Base-by-base conservation (phyloP, 306 rosid genomes). In the Morella rubra region DNA sequence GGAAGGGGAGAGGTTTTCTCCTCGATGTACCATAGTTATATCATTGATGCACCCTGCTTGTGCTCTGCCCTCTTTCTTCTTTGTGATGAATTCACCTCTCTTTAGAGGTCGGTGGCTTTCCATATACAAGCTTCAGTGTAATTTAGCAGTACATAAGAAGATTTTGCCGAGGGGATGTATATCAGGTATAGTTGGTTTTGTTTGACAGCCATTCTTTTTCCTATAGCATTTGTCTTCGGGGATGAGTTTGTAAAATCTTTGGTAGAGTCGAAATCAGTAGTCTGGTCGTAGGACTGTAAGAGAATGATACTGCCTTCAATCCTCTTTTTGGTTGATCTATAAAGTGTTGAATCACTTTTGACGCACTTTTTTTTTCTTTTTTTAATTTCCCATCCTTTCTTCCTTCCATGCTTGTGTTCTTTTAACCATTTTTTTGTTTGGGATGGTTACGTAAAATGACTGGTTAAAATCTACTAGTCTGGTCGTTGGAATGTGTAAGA, bases 101-200 rank as follows among this genome's bases (percentile, higher is more conserved):
- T 68, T 71, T 27, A 40, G 84, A 76, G 77, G 87, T 71, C 58
- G 77, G 79, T 55, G 65, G 74, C 77, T 69, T 77, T 64, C 41
- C 74, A 53, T 64, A 80, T 77, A 80, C 76, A 80, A 52, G 75
- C 80, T 73, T 82, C 74, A 69, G 65, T 80, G 85, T 80, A 84
- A 70, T 77, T 58, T 80, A 80, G 80, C 67, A 62, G 84, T 80
- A 80, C 82, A 80, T 80, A 84, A 81, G 71, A 69, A 84, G 88
- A 81, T 84, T 81, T 81, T 81, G 84, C 47, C 37, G 11, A 80
- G 77, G 80, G 83, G 81, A 71, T 75, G 83, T 76, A 76, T 72
- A 75, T 83, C 75, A 24, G 81, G 84, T 80, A 77, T 73, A 77
- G 87, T 80, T 44, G 49, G 75, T 79, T 42, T 56, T 71, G 15